Conservation (phyloP, 805 yeast species). For the Ogataea siamensis region DNA sequence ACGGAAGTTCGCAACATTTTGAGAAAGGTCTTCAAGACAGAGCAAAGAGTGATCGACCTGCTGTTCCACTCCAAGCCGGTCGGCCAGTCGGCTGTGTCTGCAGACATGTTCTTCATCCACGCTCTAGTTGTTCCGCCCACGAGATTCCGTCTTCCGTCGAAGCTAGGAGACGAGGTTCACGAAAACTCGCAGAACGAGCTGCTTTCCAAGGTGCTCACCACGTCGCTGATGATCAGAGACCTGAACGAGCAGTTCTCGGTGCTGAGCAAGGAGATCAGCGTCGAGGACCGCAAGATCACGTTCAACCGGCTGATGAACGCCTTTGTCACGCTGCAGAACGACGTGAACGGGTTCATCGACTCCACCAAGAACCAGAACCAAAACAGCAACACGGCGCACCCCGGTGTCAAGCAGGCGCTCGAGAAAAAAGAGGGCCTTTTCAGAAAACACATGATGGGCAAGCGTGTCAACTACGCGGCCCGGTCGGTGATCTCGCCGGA, state of each 20-base stretch:
- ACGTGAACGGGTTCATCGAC: constrained; percentile 91
- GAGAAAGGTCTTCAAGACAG: constrained; percentile 70
- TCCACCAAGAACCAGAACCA: constrained; percentile 82
- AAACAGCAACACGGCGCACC: constrained; percentile 68
- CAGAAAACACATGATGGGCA: constrained; percentile 99
- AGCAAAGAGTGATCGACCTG: constrained; percentile 63
- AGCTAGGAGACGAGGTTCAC: constrained; percentile 93
- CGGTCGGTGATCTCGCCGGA: constrained; percentile 99
- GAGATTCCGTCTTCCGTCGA: constrained; percentile 93
- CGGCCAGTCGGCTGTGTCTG: constrained; percentile 43
- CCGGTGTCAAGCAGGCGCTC: constrained; percentile 96
- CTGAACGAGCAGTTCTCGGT: constrained; percentile 78
- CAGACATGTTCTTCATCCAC: constrained; percentile 89
- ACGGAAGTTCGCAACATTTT: constrained; percentile 83
- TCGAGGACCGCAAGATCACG: constrained; percentile 69
- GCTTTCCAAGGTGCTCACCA: constrained; percentile 72
- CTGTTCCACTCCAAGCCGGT: constrained; percentile 82
- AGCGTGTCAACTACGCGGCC: constrained; percentile 98
- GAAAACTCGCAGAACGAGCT: constrained; percentile 92
- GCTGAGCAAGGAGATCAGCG: constrained; percentile 57
- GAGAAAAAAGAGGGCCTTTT: constrained; percentile 98
- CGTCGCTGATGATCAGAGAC: constrained; percentile 81
- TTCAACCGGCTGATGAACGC: constrained; percentile 93
- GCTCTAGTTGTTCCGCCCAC: constrained; percentile 94
- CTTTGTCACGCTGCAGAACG: constrained; percentile 91